These are phyloP conservation scores for Leucoagaricus sp. DNA, from an alignment of 1,284 basidiomycete genomes.

Conservation along the genomic window DNA sequence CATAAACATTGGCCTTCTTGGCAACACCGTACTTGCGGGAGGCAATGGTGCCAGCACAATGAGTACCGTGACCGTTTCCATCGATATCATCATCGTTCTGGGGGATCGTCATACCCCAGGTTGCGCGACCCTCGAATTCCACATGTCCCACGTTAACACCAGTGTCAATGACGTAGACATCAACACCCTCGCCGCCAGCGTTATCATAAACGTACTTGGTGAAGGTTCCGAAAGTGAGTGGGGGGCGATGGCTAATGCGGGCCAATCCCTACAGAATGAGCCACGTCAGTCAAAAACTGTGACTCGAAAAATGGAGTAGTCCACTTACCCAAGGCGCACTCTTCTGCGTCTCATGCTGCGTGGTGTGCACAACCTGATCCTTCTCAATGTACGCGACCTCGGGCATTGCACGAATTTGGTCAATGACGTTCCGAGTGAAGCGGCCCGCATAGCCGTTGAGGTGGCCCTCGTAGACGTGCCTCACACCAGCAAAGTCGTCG, in stretches of 20 bases:
- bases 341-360: conserved; percentile 60
- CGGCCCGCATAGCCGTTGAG: conserved; percentile 85
- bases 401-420: conserved; percentile 82
- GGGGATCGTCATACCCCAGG: conserved; percentile 86
- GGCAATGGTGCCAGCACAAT: conserved; percentile 85
- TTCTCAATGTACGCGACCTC: conserved; percentile 94
- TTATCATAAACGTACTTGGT: conserved; percentile 81
- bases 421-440: conserved; percentile 77
- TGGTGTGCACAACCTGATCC: conserved; percentile 86
- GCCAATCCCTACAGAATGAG: conserved; percentile 76
- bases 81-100: conserved; percentile 77
- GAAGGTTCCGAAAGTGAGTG: conserved; percentile 84
- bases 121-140: conserved; percentile 88
- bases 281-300: conserved; percentile 13
- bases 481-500: conserved; percentile 54
- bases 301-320: conserved; percentile 1
- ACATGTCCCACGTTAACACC: conserved; percentile 88
- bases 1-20: conserved; percentile 89
- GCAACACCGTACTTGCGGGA: conserved; percentile 89
- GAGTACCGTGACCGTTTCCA: conserved; percentile 73
- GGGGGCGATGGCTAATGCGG: conserved; percentile 87
- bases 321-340: conserved; percentile 87
- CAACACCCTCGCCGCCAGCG: conserved; percentile 87
- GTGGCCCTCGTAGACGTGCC: conserved; percentile 72
- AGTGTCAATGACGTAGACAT: conserved; percentile 83